These are phyloP conservation scores for Helenozyma baotianmanensis DNA, from an alignment of 805 yeast species.

Conservation along the genomic window DNA sequence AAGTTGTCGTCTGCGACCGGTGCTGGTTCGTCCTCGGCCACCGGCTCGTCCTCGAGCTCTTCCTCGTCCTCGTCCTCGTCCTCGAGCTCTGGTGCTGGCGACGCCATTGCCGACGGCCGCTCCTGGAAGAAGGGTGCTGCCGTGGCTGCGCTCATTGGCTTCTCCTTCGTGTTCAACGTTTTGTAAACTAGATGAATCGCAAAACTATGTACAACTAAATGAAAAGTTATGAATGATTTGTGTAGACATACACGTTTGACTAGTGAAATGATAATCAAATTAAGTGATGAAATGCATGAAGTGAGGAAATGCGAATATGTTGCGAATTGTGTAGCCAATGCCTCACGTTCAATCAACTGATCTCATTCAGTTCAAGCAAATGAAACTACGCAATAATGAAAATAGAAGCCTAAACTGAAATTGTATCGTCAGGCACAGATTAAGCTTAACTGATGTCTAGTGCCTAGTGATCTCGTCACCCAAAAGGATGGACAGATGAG, in stretches of 20 bases:
- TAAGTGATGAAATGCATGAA: too few species aligned
- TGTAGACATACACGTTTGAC: background rate
- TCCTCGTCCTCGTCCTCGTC: constrained; percentile 8
- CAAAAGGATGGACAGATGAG: too few species aligned
- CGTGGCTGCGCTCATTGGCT: constrained; percentile 33
- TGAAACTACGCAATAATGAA: too few species aligned
- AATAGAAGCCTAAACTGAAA: too few species aligned
- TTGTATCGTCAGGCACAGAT: too few species aligned
- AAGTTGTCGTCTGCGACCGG: constrained; percentile 1
- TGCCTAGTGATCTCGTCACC: too few species aligned
- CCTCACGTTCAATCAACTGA: too few species aligned
- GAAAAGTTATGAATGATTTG: background rate
- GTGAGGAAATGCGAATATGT: too few species aligned
- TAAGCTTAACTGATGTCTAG: too few species aligned
- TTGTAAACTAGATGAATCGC: constrained; percentile 4
- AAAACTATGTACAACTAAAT: background rate
- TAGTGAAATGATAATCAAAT: too few species aligned
- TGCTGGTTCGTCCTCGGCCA: constrained; percentile 4
- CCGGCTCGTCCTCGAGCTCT: constrained; percentile 1
- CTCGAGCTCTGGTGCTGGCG: constrained; percentile 15
- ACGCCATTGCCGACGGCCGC: constrained; percentile 16
- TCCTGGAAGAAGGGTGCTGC: constrained; percentile 37
- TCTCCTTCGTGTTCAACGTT: constrained; percentile 29
- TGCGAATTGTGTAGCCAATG: too few species aligned
- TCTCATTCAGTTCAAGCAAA: too few species aligned